Conservation (phyloP, 177 flowering plant species). For the Telopea speciosissima region DNA sequence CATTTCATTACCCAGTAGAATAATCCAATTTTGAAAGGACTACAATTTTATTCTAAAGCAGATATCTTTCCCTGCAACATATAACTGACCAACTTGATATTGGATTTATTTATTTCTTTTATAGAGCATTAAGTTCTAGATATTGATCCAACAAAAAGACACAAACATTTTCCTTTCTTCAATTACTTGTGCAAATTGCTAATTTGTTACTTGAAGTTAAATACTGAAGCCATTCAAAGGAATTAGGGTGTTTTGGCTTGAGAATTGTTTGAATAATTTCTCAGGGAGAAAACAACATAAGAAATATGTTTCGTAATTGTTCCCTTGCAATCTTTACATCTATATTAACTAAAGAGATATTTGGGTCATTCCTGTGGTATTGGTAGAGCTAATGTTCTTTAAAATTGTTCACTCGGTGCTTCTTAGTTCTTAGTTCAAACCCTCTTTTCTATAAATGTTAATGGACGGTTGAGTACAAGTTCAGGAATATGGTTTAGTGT, state of each 20-base stretch:
- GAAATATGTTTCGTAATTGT: neutral
- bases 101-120: neutral
- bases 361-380: neutral
- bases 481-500: neutral
- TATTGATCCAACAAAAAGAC: neutral
- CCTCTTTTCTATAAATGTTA: neutral
- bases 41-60: too few species aligned
- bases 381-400: neutral
- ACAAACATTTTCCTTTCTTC: neutral
- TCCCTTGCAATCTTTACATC: neutral
- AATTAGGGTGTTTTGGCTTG: neutral
- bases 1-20: neutral
- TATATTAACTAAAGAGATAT: neutral
- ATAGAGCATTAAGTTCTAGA: neutral
- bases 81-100: neutral
- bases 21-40: neutral
- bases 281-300: neutral
- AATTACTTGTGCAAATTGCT: neutral
- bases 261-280: neutral
- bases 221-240: neutral
- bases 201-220: too few species aligned
- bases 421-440: neutral
- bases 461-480: neutral
- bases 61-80: neutral
- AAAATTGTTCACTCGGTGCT: neutral